phyloP scores from a whole-genome alignment of 1,284 basidiomycete species.

The Coriolopsis trogii region DNA sequence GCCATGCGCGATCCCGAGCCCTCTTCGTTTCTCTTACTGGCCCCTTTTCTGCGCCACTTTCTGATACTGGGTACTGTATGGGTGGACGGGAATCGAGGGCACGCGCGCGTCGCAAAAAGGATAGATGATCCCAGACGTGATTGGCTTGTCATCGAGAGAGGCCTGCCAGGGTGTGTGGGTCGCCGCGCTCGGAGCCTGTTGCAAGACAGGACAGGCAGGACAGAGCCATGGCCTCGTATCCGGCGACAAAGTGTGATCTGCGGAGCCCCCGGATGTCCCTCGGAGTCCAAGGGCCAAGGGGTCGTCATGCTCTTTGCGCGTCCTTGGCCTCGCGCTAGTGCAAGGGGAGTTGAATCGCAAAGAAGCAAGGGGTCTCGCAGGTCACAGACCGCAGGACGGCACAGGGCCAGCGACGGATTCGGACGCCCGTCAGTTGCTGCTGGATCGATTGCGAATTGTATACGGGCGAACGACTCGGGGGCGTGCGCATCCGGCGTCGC shows the following conservation, averaged over 20 bases:
- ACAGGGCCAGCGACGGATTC: too few species aligned
- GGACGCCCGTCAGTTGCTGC: too few species aligned
- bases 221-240: slow-evolving; percentile 3
- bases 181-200: slow-evolving; percentile 13
- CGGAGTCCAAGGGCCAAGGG: slow-evolving; percentile 26
- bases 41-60: slow-evolving; percentile 25
- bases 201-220: not conserved
- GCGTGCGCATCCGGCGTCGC: too few species aligned
- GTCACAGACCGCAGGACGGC: not conserved
- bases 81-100: not conserved
- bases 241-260: slow-evolving; percentile 9
- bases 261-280: slow-evolving; percentile 17
- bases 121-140: slow-evolving; percentile 19
- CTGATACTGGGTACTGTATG: slow-evolving; percentile 20
- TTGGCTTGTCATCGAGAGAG: too few species aligned
- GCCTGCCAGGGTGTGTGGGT: too few species aligned
- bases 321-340: slow-evolving; percentile 5
- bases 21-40: too few species aligned
- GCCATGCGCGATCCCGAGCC: too few species aligned
- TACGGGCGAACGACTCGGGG: too few species aligned
- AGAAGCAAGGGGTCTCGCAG: slow-evolving; percentile 5
- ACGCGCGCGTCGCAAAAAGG: slow-evolving; percentile 4
- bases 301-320: not conserved
- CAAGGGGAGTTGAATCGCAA: slow-evolving; percentile 8
- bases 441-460: too few species aligned